These are phyloP conservation scores for Coriaria nepalensis DNA, from an alignment of 306 rosid species.

Conservation along the genomic window DNA sequence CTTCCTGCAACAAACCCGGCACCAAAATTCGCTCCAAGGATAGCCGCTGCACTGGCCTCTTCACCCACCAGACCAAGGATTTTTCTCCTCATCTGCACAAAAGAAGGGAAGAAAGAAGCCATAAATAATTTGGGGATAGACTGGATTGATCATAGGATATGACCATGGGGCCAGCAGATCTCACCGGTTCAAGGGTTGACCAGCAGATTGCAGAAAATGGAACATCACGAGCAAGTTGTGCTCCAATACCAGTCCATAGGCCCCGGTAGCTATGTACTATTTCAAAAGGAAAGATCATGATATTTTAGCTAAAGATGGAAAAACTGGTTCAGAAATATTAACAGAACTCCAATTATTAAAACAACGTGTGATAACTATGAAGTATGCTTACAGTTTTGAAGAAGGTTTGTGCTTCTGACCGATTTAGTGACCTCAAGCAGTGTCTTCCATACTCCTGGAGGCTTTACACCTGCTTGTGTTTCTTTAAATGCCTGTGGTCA, in stretches of 20 bases:
- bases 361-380: not conserved
- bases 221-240: constrained; percentile 86
- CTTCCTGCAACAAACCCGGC: constrained; percentile 87
- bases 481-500: constrained; percentile 55
- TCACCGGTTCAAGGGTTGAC: constrained; percentile 92
- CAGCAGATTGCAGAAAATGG: constrained; percentile 97
- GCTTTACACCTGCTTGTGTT: constrained; percentile 33
- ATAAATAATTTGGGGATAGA: constrained; percentile 13
- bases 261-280: constrained; percentile 52
- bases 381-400: constrained; percentile 37
- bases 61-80: constrained; percentile 49
- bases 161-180: constrained; percentile 2
- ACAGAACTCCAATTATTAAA: not conserved
- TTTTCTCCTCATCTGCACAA: constrained; percentile 48
- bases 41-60: constrained; percentile 34
- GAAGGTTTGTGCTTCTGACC: constrained; percentile 22
- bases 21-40: constrained; percentile 72
- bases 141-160: not conserved
- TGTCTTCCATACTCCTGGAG: constrained; percentile 79
- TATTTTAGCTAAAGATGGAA: constrained; percentile 11
- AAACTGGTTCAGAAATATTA: not conserved
- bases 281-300: constrained; percentile 7
- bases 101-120: constrained; percentile 6
- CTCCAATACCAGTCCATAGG: constrained; percentile 99
- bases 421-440: constrained; percentile 55